Evolutionary conservation across 805 yeast genomes (phyloP).

Genomic region (Metschnikowia anglica): DNA sequence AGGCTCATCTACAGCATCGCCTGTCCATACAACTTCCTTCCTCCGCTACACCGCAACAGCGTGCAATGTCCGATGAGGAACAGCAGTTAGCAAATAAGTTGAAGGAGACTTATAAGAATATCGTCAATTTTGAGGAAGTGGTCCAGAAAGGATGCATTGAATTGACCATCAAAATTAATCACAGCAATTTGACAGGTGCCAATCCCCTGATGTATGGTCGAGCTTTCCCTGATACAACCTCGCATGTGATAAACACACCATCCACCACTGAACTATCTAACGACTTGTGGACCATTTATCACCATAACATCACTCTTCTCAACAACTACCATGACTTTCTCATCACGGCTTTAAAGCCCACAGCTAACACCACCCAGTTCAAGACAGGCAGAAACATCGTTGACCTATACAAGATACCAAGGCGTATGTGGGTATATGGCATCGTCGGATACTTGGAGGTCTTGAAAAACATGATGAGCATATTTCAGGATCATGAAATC

Average conservation of each 20-base stretch:
- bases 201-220: slow-evolving; percentile 30
- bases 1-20: slow-evolving; percentile 13
- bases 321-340: slow-evolving; percentile 73
- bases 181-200: slow-evolving; percentile 30
- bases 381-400: slow-evolving; percentile 77
- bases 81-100: slow-evolving; percentile 66
- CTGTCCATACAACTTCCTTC: slow-evolving; percentile 16
- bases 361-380: slow-evolving; percentile 48
- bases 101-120: slow-evolving; percentile 71
- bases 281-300: slow-evolving; percentile 71
- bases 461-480: slow-evolving; percentile 67
- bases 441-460: slow-evolving; percentile 79
- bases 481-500: slow-evolving; percentile 74
- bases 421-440: slow-evolving; percentile 85
- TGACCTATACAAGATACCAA: slow-evolving; percentile 71
- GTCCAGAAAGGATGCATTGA: slow-evolving; percentile 69
- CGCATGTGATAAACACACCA: slow-evolving; percentile 22
- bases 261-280: slow-evolving; percentile 51
- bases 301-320: slow-evolving; percentile 60
- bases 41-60: slow-evolving; percentile 8
- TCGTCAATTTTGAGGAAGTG: slow-evolving; percentile 64
- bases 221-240: slow-evolving; percentile 14
- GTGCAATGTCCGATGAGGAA: slow-evolving; percentile 55
- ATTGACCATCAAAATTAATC: slow-evolving; percentile 50
- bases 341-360: slow-evolving; percentile 66